Base-by-base conservation (phyloP, 352 stramenopile genomes). In the Phytopythium helicoides region DNA sequence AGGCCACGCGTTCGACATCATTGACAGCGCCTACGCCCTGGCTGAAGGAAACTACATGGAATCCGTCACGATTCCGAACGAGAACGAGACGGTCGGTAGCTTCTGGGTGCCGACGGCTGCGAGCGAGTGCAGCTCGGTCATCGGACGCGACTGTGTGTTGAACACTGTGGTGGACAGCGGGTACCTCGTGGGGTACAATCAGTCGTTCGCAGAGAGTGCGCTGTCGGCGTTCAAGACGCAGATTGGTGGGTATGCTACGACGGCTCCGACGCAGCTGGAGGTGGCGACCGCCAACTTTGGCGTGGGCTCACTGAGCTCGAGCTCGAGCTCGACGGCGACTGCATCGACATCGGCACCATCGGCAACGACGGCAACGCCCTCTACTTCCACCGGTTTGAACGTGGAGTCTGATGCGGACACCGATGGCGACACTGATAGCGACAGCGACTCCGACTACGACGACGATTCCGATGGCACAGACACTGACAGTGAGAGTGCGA, bases 41-140 rank as follows among this genome's bases (percentile, higher is more conserved):
- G 54, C 57, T 3, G 62, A 66, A 25, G 56, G 49, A 34, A 68
- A 64, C 47, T 61, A 64, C 56, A 64, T 64, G n/a, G 39, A 57
- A 1, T 25, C 60, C 7, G 55, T 68, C 12, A 60, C 19, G 50
- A 53, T 40, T 28, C 60, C 54, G 16, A 57, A 60, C 40, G 14
- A 57, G 25, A 51, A 64, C 15, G 53, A 66, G 31, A 47, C 49
- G 23, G 48, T 34, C 23, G 60, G 54, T 18, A 63, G 56, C 21
- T 54, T 63, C 38, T 67, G 56, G 31, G 54, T 67, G 19, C 60
- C 60, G 1, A 54, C 54, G 19, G 23, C 37, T 3, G 38, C 31
- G 19, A 58, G 53, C 22, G 47, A 52, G 39, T 67, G 48, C 34
- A 21, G 44, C 23, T 31, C 59, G 15, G 56, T 33, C 49, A 36